phyloP scores from a whole-genome alignment of 2,329 filamentous ascomycete genomes.

The Colletotrichum tanaceti region DNA sequence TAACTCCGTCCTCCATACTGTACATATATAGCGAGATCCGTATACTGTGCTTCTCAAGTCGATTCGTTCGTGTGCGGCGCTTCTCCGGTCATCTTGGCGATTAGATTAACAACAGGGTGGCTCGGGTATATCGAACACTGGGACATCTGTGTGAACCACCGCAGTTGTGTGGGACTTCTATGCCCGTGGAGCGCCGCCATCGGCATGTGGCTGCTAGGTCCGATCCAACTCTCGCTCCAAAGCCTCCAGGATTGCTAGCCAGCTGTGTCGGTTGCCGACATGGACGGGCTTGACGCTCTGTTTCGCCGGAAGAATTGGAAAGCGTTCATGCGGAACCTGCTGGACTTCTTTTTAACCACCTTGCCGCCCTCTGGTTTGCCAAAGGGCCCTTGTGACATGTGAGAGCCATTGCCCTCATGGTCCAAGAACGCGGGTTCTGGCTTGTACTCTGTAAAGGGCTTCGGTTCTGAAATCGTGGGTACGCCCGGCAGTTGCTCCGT shows the following conservation, averaged over 20 bases:
- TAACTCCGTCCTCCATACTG: constrained; percentile 39
- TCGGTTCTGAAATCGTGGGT: constrained; percentile 55
- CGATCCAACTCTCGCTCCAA: constrained; percentile 3
- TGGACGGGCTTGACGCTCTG: constrained; percentile 53
- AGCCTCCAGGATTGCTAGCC: constrained; percentile 38
- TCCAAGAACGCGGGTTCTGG: constrained; percentile 26
- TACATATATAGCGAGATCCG: constrained; percentile 39
- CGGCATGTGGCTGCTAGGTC: not conserved
- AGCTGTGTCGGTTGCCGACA: constrained; percentile 47
- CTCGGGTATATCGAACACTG: constrained; percentile 37
- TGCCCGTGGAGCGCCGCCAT: constrained; percentile 5
- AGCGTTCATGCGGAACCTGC: constrained; percentile 72
- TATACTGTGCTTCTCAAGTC: constrained; percentile 38
- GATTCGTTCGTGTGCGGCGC: constrained; percentile 23
- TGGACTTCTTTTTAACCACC: constrained; percentile 70
- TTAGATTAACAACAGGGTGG: constrained; percentile 33
- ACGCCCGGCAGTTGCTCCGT: constrained; percentile 61
- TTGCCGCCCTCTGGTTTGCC: constrained; percentile 60
- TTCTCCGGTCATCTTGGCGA: constrained; percentile 15
- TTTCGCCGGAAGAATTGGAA: constrained; percentile 67
- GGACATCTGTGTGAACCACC: constrained; percentile 25
- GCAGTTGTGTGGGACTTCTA: not conserved
- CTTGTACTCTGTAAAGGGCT: constrained; percentile 44
- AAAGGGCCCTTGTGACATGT: constrained; percentile 55
- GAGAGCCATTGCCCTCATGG: constrained; percentile 38